phyloP scores from a whole-genome alignment of 2,329 filamentous ascomycete genomes.

The Aspergillus amoenus region DNA sequence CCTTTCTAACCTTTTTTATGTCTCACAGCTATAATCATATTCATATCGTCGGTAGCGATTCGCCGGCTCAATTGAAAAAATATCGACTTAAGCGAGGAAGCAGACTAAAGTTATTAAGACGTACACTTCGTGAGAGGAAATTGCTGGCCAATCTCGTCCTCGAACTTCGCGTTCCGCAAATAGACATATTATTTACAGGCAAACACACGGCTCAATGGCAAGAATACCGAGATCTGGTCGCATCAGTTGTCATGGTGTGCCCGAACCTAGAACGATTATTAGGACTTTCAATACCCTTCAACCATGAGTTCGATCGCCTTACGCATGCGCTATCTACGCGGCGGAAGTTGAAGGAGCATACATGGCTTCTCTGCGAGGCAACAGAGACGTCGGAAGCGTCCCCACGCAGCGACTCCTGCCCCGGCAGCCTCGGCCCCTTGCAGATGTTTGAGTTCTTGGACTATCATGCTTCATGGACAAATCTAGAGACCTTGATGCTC shows the following conservation, averaged over 20 bases:
- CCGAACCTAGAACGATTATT: slow-evolving; percentile 56
- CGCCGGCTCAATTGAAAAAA: slow-evolving; percentile 46
- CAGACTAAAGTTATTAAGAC: slow-evolving; percentile 54
- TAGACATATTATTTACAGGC: slow-evolving; percentile 42
- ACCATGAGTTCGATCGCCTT: slow-evolving; percentile 55
- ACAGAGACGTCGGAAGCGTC: slow-evolving; percentile 39
- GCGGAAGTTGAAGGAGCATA: slow-evolving; percentile 53
- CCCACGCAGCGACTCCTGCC: slow-evolving; percentile 34
- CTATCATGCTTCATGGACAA: slow-evolving; percentile 53
- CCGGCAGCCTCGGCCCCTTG: slow-evolving; percentile 49
- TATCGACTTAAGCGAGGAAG: slow-evolving; percentile 50
- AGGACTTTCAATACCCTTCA: slow-evolving; percentile 55
- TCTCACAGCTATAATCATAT: slow-evolving; percentile 49
- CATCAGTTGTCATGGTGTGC: slow-evolving; percentile 59
- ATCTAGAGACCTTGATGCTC: slow-evolving; percentile 55
- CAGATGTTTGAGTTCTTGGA: slow-evolving; percentile 54
- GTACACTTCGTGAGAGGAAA: slow-evolving; percentile 54
- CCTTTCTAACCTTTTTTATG: slow-evolving; percentile 11
- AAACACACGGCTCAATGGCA: slow-evolving; percentile 44
- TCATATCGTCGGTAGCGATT: slow-evolving; percentile 50
- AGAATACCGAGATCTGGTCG: slow-evolving; percentile 53
- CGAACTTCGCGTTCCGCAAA: slow-evolving; percentile 53
- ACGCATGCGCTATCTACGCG: slow-evolving; percentile 57
- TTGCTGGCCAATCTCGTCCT: slow-evolving; percentile 53
- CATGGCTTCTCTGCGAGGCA: slow-evolving; percentile 55